phyloP scores from a whole-genome alignment of 129 eudicot genomes.

The Artemisia annua region DNA sequence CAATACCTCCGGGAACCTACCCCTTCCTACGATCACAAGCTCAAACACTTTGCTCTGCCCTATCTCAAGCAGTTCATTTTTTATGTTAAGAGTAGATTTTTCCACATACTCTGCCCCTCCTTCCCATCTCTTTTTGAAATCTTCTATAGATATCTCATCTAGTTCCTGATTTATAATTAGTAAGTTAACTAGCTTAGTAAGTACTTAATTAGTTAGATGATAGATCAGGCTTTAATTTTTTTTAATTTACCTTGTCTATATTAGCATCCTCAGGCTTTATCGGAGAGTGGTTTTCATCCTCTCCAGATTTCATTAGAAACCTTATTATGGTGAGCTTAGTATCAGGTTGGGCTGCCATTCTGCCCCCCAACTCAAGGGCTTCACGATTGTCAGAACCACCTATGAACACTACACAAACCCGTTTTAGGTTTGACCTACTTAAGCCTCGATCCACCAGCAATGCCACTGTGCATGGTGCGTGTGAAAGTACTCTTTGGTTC shows the following conservation, averaged over 20 bases:
- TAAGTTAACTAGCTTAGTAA: neutral
- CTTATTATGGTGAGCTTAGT: conserved; percentile 50
- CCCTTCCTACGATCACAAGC: conserved; percentile 56
- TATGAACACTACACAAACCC: conserved; percentile 55
- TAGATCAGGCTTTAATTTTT: neutral
- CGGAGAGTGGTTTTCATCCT: neutral
- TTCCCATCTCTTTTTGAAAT: conserved; percentile 46
- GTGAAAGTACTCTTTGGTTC: conserved; percentile 45
- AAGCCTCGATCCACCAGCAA: conserved; percentile 70
- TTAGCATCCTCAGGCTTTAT: neutral
- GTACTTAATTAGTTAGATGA: neutral
- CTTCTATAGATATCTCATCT: conserved; percentile 40
- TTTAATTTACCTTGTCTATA: neutral
- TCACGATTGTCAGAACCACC: conserved; percentile 77
- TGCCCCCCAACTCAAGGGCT: conserved; percentile 56
- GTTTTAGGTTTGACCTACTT: conserved; percentile 22
- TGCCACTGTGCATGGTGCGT: conserved; percentile 66
- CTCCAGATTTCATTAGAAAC: conserved; percentile 7
- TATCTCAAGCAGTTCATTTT: conserved; percentile 33
- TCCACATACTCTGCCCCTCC: conserved; percentile 44
- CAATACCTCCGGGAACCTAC: conserved; percentile 37
- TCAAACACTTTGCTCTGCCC: conserved; percentile 47
- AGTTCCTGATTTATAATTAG: conserved; percentile 31
- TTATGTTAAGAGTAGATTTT: conserved; percentile 31
- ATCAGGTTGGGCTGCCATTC: conserved; percentile 71